A percentile compares a stretch with the other conserved stretches of the same genome.
Conservation (phyloP, 768 basidiomycete species). For the Lentinus tigrinus region DNA sequence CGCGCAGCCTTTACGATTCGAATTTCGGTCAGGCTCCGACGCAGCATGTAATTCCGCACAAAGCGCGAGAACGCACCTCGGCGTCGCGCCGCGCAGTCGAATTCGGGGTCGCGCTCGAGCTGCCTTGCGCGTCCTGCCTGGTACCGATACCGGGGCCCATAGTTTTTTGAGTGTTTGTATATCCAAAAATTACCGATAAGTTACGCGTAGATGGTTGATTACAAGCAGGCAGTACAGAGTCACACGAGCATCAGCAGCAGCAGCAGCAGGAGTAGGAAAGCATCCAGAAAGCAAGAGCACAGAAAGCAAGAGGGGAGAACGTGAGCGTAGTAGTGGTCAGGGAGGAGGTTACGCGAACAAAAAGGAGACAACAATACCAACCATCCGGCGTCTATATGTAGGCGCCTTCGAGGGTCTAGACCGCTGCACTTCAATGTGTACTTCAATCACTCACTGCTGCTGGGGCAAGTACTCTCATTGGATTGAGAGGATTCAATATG, state of each 20-base stretch:
- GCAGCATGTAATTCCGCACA: neutral
- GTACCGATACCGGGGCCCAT: neutral
- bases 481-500: too few species aligned
- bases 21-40: too few species aligned
- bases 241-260: neutral
- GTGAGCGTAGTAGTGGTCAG: conserved; percentile 20
- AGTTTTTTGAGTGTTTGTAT: neutral
- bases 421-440: too few species aligned
- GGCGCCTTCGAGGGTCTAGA: too few species aligned
- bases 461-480: too few species aligned
- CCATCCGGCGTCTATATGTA: too few species aligned
- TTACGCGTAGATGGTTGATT: neutral
- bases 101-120: too few species aligned
- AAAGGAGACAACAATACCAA: too few species aligned
- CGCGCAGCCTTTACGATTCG: conserved; percentile 5
- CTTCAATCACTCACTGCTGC: too few species aligned
- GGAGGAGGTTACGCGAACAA: too few species aligned
- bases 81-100: neutral
- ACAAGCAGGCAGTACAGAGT: neutral
- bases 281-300: conserved; percentile 2
- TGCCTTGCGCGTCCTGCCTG: neutral
- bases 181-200: neutral
- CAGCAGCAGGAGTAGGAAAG: too few species aligned
- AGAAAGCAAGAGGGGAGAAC: neutral
- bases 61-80: neutral